Base-by-base conservation (phyloP, 2,329 filamentous ascomycete genomes). In the Ophiobolus disseminans region DNA sequence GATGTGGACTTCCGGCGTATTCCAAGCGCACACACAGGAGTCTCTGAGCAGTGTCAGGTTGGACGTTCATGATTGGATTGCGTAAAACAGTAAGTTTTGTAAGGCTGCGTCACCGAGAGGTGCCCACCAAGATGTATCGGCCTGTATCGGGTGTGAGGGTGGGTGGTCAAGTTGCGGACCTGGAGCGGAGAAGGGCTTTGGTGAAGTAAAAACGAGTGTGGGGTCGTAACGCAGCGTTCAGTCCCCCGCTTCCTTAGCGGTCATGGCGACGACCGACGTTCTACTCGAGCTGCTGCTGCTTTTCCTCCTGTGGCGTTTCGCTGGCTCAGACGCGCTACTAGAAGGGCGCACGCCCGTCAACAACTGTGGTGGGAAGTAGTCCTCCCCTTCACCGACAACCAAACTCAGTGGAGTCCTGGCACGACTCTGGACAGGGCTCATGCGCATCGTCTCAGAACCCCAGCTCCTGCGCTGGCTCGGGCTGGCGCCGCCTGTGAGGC, bases 401-500 rank as follows among this genome's bases (percentile, higher is more conserved):
- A 57, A 50, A 17, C 60, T 50, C 8, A 57, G 58, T 3, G 72
- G 73, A 6, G 72, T 75, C 36, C 73, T 57, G 11, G 68, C 62
- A 36, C 63, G 56, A 45, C 66, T 74, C 49, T 69, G 71, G 17
- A 70, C 61, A 9, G 72, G 73, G 43, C 70, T 74, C 66, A 72
- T 75, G 3, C 73, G 63, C 17, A 69, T 57, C 6, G 57, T 53
- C 46, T 72, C 73, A 11, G 72, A 67, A 25, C 64, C 68, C 53
- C 65, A 63, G 25, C 50, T 65, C 53, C 57, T 63, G 14, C 63
- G 58, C 38, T 60, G 61, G 5, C 53, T 61, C 32, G 60, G 66
- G 14, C 54, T 72, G 11, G 55, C 57, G 3, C 65, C 67, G 5
- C 66, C 70, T 8, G 71, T 74, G 25, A 70, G 48, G 10, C 63